Evolutionary conservation across 345 rosid species (phyloP).

Genomic region (Hibiscus trionum): DNA sequence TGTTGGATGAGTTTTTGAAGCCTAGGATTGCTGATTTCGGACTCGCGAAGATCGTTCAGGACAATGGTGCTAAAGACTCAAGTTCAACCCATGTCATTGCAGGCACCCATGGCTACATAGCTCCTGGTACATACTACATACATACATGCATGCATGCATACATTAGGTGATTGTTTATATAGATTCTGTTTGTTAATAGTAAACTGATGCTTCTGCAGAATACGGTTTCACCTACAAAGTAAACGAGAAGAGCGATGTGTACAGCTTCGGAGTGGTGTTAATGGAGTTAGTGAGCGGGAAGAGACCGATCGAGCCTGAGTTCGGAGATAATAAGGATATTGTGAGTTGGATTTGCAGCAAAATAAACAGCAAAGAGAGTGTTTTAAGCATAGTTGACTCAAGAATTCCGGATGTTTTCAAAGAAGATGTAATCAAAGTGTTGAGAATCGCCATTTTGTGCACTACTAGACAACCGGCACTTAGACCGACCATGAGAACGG

Average conservation of each 20-base stretch:
- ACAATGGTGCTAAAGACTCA: conserved; percentile 39
- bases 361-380: conserved; percentile 45
- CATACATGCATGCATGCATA: neutral
- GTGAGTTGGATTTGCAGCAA: conserved; percentile 67
- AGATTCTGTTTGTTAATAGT: neutral
- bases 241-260: conserved; percentile 86
- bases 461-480: conserved; percentile 44
- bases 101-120: conserved; percentile 91
- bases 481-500: conserved; percentile 83
- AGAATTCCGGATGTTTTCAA: conserved; percentile 41
- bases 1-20: conserved; percentile 70
- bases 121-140: conserved; percentile 56
- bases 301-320: conserved; percentile 70
- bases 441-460: conserved; percentile 68
- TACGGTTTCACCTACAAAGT: conserved; percentile 79
- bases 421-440: conserved; percentile 57
- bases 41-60: conserved; percentile 77
- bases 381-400: conserved; percentile 52
- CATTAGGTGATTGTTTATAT: neutral
- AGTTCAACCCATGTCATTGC: conserved; percentile 51
- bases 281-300: conserved; percentile 88
- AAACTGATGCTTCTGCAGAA: conserved; percentile 35
- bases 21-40: conserved; percentile 96
- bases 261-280: conserved; percentile 91
- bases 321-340: conserved; percentile 72